Evolutionary conservation across 495 filamentous ascomycete genomes (phyloP).

Genomic region (Trichoderma virens): DNA sequence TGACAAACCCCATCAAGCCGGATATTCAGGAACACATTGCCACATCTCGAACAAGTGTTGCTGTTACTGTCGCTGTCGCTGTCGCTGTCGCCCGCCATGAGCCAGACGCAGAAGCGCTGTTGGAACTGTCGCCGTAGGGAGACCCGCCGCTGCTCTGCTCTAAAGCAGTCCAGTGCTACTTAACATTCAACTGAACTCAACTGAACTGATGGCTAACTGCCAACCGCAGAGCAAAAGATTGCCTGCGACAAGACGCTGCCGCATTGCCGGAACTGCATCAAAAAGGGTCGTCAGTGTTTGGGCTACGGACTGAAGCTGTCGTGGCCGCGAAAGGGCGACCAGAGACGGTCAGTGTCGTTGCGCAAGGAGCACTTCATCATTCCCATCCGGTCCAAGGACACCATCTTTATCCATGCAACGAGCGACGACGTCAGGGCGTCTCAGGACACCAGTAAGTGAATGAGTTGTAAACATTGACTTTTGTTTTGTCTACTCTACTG

Average conservation of each 20-base stretch:
- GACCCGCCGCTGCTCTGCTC: not conserved
- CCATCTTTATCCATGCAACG: conserved; percentile 11
- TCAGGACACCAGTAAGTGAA: not conserved
- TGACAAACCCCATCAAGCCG: too few relatives aligned
- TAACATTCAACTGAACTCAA: too few relatives aligned
- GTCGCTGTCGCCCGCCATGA: not conserved
- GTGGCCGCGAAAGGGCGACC: conserved; percentile 17
- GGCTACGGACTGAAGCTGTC: conserved; percentile 20
- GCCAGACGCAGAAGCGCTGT: conserved; percentile 4
- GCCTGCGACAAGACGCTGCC: conserved; percentile 17
- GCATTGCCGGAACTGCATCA: conserved; percentile 16
- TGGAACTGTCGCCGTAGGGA: conserved; percentile 8
- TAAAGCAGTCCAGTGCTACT: not conserved
- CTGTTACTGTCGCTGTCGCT: too few relatives aligned
- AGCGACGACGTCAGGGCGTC: conserved; percentile 11
- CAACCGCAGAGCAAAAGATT: conserved; percentile 15
- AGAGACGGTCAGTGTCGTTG: not conserved
- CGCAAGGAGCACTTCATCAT: conserved; percentile 10
- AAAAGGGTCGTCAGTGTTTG: conserved; percentile 14
- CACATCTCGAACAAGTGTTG: too few relatives aligned
- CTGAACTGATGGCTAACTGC: not conserved
- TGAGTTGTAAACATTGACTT: not conserved
- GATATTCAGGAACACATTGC: too few relatives aligned
- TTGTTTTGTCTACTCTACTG: not conserved
- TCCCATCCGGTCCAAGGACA: conserved; percentile 9